A percentile compares a stretch with the other conserved stretches of the same genome.
These are phyloP conservation scores for Talaromyces pinophilus DNA, from an alignment of 2,329 filamentous ascomycete species.

Conservation along the genomic window DNA sequence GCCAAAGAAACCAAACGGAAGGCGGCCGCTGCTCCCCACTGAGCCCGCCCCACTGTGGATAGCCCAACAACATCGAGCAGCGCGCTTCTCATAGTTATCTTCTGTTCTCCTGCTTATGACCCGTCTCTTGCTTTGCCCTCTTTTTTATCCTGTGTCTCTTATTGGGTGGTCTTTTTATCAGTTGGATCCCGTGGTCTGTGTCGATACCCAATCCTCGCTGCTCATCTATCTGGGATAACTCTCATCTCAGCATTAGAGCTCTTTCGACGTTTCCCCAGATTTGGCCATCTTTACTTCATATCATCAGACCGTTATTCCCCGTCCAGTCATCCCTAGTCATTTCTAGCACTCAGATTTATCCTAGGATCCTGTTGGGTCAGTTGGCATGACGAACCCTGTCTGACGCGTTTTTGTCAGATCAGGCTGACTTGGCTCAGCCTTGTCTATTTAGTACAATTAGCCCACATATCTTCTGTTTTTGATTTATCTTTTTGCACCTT, in stretches of 20 bases:
- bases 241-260: background rate
- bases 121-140: background rate
- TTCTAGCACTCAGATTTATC: background rate
- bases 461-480: background rate
- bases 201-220: background rate
- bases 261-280: background rate
- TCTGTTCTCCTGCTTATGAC: background rate
- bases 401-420: background rate
- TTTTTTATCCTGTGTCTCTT: background rate
- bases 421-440: slow-evolving; percentile 1
- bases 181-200: background rate
- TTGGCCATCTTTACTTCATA: background rate
- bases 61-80: background rate
- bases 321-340: background rate
- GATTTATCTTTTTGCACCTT: background rate
- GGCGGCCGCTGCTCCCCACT: background rate
- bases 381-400: background rate
- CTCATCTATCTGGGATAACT: background rate
- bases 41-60: background rate
- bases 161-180: background rate
- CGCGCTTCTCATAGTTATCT: too few relatives aligned
- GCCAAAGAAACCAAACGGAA: background rate
- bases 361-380: background rate
- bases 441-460: background rate
- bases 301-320: background rate